A percentile compares a stretch with the other conserved stretches of the same genome.
These are phyloP conservation scores for Oryza rufipogon DNA, from an alignment of 176 grass and related monocot genomes.

Conservation along the genomic window DNA sequence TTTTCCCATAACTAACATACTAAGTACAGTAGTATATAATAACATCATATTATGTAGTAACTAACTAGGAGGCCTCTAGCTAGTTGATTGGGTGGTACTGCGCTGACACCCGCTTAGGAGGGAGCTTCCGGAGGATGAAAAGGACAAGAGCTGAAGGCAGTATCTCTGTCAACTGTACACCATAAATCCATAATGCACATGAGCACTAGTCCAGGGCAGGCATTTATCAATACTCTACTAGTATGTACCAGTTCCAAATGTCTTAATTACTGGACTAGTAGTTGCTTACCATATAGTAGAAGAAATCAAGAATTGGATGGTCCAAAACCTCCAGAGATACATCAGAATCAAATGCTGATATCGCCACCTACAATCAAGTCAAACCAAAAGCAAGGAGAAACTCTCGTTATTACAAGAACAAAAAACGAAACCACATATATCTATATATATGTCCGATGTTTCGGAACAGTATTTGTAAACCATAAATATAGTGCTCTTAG, in stretches of 20 bases:
- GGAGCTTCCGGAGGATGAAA: constrained; percentile 91
- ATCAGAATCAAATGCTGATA: constrained; percentile 77
- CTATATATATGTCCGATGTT: constrained; percentile 19
- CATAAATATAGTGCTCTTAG: not conserved
- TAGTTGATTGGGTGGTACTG: constrained; percentile 94
- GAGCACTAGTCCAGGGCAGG: not conserved
- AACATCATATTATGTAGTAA: constrained; percentile 12
- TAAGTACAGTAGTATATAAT: no score
- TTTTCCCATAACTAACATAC: constrained; percentile 8
- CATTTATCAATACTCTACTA: not conserved
- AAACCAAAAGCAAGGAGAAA: constrained; percentile 9
- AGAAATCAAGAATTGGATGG: constrained; percentile 87
- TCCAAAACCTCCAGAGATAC: constrained; percentile 86
- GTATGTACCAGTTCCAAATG: not conserved
- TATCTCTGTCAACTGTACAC: constrained; percentile 83
- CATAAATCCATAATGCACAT: constrained; percentile 6
- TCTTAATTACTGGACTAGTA: not conserved
- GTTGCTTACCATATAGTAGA: constrained; percentile 81
- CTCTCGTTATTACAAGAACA: constrained; percentile 5
- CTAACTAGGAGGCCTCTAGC: constrained; percentile 30
- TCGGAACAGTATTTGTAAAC: constrained; percentile 15
- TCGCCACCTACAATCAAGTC: constrained; percentile 51
- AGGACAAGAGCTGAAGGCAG: constrained; percentile 89
- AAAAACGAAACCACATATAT: not conserved
- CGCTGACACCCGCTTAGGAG: constrained; percentile 78